phyloP scores from a whole-genome alignment of 1,284 basidiomycete genomes.

The Tylopilus sp. region DNA sequence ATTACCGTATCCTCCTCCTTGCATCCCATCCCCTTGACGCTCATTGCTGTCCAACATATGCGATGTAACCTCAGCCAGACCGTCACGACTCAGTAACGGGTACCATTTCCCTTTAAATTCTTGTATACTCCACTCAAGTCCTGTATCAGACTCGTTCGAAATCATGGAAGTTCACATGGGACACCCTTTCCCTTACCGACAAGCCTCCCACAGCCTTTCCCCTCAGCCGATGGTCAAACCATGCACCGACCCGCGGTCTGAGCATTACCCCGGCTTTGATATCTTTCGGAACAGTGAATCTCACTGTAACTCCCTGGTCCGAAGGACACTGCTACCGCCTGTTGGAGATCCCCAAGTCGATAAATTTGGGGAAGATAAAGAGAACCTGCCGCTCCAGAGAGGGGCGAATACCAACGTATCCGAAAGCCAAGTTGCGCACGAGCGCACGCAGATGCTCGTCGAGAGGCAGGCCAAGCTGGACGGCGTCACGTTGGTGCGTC shows the following conservation, averaged over 20 bases:
- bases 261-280: slow-evolving; percentile 80
- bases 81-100: slow-evolving; percentile 38
- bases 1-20: slow-evolving; percentile 29
- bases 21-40: slow-evolving; percentile 25
- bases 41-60: slow-evolving; percentile 23
- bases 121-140: slow-evolving; percentile 1
- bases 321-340: slow-evolving; percentile 12
- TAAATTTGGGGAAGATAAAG: slow-evolving; percentile 57
- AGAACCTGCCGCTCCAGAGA: slow-evolving; percentile 61
- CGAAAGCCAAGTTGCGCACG: slow-evolving; percentile 43
- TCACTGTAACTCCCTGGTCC: slow-evolving; percentile 26
- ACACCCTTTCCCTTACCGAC: slow-evolving; percentile 25
- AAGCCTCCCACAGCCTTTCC: slow-evolving; percentile 40
- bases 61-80: slow-evolving; percentile 31
- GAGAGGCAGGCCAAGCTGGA: slow-evolving; percentile 72
- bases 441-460: slow-evolving; percentile 60
- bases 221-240: slow-evolving; percentile 48
- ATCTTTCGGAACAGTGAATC: slow-evolving; percentile 66
- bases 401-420: slow-evolving; percentile 45
- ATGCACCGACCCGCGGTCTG: slow-evolving; percentile 64
- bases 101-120: slow-evolving; percentile 17
- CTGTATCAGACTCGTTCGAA: slow-evolving; percentile 25
- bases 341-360: slow-evolving; percentile 32
- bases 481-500: slow-evolving; percentile 49
- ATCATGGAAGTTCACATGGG: slow-evolving; percentile 15